Base-by-base conservation (phyloP, 768 basidiomycete genomes). In the Phallus indusiatus region DNA sequence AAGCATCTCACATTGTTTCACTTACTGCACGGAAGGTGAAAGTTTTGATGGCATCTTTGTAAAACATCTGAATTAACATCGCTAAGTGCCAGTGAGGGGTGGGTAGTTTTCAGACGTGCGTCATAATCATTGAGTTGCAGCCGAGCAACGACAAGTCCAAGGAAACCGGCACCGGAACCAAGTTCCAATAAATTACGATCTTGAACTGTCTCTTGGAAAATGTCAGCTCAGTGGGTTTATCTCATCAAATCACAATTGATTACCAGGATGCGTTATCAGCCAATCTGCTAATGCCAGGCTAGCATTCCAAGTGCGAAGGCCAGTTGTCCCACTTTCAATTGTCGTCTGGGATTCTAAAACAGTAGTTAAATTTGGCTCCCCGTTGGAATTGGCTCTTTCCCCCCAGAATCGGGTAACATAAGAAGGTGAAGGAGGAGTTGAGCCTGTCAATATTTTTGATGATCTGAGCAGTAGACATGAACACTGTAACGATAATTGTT, bases 221-320 rank as follows among this genome's bases (percentile, higher is more conserved):
- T 24, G 57, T 35, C 18, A 51, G 36, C 28, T 18, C 5, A 20
- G 22, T 10, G 7, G 18, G 22, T 48, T 36, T n/a, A 10, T 33
- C 34, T 59, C 55, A 59, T 22, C 18, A 20, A 12, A 47, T 11
- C 6, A 12, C 28, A 59, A 35, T 24, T 18, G 51, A 34, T 68
- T 70, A 87, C 88, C 78, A 68, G 82, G 73, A 65, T 85, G 74
- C 9, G 64, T 60, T 18, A 81, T 76, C 21, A 91, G 72, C 64
- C 82, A 84, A 52, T 84, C 77, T 0, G 82, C 81, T 18, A 91
- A 73, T 33, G 79, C 72, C 48, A 85, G 78, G 63, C 87, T 85
- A 5, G 90, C 86, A 28, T 77, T 73, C 90, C 90, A 92, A 7
- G 89, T 92, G 56, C 86, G 77, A 52, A 91, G 70, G 12, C 90